Evolutionary conservation across 139 green algal species (phyloP).

Genomic region (Axilococcus clingmanii): DNA sequence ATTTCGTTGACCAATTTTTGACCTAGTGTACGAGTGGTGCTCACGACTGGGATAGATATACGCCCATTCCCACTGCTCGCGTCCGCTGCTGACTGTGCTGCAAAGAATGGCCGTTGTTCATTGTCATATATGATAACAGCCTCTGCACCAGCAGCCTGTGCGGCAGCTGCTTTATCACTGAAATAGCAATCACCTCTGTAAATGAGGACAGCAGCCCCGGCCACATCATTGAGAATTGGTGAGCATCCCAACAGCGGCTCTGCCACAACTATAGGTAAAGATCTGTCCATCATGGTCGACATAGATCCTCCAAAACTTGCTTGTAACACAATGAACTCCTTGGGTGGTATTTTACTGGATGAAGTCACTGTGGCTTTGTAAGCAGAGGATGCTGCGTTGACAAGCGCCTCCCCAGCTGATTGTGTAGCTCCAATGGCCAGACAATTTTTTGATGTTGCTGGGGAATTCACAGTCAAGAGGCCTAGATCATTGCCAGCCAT

Average conservation of each 20-base stretch:
- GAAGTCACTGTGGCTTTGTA: not conserved
- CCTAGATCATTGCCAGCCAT: not conserved
- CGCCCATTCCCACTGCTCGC: not conserved
- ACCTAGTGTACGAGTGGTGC: conserved; percentile 17
- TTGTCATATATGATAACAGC: conserved; percentile 67
- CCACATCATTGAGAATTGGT: conserved; percentile 21
- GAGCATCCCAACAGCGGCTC: conserved; percentile 25
- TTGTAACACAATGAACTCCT: conserved; percentile 18
- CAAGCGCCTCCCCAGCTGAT: conserved; percentile 1
- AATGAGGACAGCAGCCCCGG: conserved; percentile 45
- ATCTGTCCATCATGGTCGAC: conserved; percentile 1
- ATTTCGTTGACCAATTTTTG: conserved; percentile 14
- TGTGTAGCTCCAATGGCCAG: conserved; percentile 69
- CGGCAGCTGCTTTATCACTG: conserved; percentile 44
- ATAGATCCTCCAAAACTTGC: conserved; percentile 13
- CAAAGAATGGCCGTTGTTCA: conserved; percentile 19
- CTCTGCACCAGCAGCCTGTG: conserved; percentile 43
- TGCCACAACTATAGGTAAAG: conserved; percentile 8
- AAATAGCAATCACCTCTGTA: conserved; percentile 58
- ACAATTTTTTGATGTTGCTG: conserved; percentile 74
- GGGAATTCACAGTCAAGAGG: conserved; percentile 56
- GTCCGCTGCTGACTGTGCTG: not conserved
- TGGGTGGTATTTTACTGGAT: not conserved
- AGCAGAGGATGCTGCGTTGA: not conserved
- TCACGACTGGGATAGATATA: conserved; percentile 27